Evolutionary conservation across 1,139 yeast species (phyloP), one percentile per base, ranked within the genome.

Genomic region (Trichomonascaceae sp.): DNA sequence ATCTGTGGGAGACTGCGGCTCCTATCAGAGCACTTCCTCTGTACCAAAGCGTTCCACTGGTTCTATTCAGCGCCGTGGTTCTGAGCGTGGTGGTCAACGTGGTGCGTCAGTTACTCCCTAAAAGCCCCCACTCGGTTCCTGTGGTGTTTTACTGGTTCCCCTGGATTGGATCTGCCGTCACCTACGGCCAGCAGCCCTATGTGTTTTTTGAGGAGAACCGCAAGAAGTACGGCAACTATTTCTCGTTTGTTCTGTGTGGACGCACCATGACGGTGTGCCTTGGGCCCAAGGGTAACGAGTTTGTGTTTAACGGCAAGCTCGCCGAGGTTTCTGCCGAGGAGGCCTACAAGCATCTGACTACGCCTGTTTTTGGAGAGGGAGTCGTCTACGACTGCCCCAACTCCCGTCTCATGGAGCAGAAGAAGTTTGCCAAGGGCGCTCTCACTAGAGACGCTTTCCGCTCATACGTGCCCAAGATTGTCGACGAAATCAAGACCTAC

Each of bases 211-310:
- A 71, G 45, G 63, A 67, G 32, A 79, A 89, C 57, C 79, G 85
- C 47, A 54, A 65, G 44, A 77, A 82, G 56, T 73, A 87, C 52
- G 98, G 98, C 43, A 96, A 89, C 56, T 81, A 82, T 36, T 89
- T 85, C 54, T 76, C 96, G 15, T 89, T 87, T 54, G 71, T 85
- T 43, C 59, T 92, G 56, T 68, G 89, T 48, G 98, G 98, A 39
- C 79, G 74, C 52, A 79, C 76, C 32, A 85, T 89, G 94, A 87
- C 96, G 6, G 98, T 89, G 37, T 85, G 84, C 56, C 65, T 89
- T 49, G 98, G 98, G 32, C 96, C 97, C 46, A 81, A 82, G 60
- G 98, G 98, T 44, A 96, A 92, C 58, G 98, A 89, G 58, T 87
- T 89, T 56, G 84, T 89, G 32, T 74, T 89, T 49, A 92, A 92